A percentile compares a stretch with the other conserved stretches of the same genome.
Conservation (phyloP, 2,329 filamentous ascomycete species). For the Colletotrichum camelliae region DNA sequence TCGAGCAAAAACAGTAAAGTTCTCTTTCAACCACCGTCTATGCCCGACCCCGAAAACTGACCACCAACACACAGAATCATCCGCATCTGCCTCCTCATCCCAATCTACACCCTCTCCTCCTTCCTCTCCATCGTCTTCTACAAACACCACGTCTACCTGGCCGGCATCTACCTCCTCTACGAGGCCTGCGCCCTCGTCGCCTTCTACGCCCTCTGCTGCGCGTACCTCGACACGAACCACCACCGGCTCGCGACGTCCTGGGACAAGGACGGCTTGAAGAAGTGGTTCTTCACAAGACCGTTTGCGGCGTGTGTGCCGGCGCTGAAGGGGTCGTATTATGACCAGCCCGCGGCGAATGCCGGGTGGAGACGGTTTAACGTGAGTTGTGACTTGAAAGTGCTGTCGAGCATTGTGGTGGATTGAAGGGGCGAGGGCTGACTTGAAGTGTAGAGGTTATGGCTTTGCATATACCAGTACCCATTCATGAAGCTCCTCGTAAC, state of each 20-base stretch:
- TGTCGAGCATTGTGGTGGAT: no score
- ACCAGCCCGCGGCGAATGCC: not conserved
- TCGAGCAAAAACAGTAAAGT: not conserved
- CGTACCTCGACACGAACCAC: not conserved
- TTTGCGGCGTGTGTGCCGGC: not conserved
- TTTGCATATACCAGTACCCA: not conserved
- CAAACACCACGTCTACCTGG: not conserved
- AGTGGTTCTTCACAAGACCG: not conserved
- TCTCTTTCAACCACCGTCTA: not conserved
- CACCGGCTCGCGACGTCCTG: not conserved
- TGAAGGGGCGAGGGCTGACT: no score
- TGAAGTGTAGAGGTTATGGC: not conserved
- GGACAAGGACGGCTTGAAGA: not conserved
- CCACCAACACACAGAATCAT: not conserved
- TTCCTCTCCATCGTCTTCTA: not conserved
- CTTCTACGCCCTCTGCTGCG: not conserved
- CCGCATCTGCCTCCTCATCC: not conserved
- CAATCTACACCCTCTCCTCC: not conserved
- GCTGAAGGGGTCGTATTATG: not conserved
- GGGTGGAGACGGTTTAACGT: not conserved
- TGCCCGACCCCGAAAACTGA: not conserved
- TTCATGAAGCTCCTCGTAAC: not conserved
- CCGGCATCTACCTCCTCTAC: not conserved
- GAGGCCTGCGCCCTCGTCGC: not conserved
- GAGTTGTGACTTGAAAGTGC: not conserved